These are phyloP conservation scores for Microcos paniculata DNA, from an alignment of 345 rosid species.

Conservation along the genomic window DNA sequence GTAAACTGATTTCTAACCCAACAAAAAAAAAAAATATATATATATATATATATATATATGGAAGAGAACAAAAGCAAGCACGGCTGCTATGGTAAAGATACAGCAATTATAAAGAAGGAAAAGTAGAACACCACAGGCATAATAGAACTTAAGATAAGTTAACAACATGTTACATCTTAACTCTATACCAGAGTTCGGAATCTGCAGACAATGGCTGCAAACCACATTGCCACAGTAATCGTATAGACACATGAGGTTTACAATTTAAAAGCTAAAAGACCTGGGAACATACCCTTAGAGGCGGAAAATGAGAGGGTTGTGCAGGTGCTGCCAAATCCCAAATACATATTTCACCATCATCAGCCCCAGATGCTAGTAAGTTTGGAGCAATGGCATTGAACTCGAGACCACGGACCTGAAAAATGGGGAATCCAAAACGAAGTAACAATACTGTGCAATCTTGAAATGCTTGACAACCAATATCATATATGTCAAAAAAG, in stretches of 20 bases:
- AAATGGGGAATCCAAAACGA: not conserved
- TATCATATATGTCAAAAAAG: not conserved
- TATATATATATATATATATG: not conserved
- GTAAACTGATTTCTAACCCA: not conserved
- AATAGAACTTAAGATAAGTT: not conserved
- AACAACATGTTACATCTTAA: too few relatives aligned
- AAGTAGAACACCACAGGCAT: not conserved
- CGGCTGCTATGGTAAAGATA: not conserved
- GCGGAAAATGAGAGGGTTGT: constrained; percentile 84
- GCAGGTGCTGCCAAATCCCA: constrained; percentile 88
- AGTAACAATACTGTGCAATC: constrained; percentile 4
- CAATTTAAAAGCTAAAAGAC: constrained; percentile 2
- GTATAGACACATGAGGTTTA: not conserved
- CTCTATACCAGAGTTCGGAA: too few relatives aligned
- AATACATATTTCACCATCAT: constrained; percentile 93
- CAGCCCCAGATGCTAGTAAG: constrained; percentile 96
- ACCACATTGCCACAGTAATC: not conserved
- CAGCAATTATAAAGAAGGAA: not conserved
- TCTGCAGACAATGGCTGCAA: too few relatives aligned
- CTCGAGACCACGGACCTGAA: constrained; percentile 98
- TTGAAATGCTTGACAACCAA: not conserved
- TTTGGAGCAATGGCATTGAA: constrained; percentile 76
- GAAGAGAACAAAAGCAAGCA: not conserved
- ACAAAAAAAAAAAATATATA: too few relatives aligned
- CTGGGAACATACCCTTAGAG: constrained; percentile 57